These are phyloP conservation scores for Diaporthe destruens DNA, from an alignment of 2,329 filamentous ascomycete species.

Conservation along the genomic window DNA sequence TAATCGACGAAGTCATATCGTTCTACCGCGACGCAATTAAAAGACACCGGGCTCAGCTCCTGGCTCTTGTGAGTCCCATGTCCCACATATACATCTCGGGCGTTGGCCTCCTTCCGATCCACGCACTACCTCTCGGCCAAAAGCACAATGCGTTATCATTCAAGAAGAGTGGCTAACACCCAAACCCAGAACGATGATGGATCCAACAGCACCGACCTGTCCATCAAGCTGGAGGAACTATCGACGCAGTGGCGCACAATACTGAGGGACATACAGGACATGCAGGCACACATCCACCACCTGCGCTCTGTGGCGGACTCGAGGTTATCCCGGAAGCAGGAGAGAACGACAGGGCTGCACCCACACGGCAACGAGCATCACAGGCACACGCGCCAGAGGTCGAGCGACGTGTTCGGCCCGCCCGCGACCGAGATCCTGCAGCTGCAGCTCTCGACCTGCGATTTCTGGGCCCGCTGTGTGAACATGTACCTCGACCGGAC, in stretches of 20 bases:
- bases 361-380: slow-evolving; percentile 6
- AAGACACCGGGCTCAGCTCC: slow-evolving; percentile 37
- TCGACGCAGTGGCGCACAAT: slow-evolving; percentile 39
- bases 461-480: slow-evolving; percentile 41
- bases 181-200: slow-evolving; percentile 39
- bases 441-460: slow-evolving; percentile 41
- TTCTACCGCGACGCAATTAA: slow-evolving; percentile 41
- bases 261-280: slow-evolving; percentile 32
- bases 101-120: not conserved
- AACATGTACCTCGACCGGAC: slow-evolving; percentile 41
- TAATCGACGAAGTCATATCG: slow-evolving; percentile 40
- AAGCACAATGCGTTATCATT: too few relatives aligned
- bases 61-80: slow-evolving; percentile 33
- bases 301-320: slow-evolving; percentile 35
- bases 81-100: not conserved
- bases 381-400: slow-evolving; percentile 40
- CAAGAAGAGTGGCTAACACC: not conserved
- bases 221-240: slow-evolving; percentile 39
- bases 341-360: not conserved
- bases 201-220: slow-evolving; percentile 33
- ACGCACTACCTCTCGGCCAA: too few relatives aligned
- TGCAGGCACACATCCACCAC: slow-evolving; percentile 36
- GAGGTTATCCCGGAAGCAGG: not conserved
- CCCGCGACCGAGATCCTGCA: slow-evolving; percentile 39
- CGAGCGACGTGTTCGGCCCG: slow-evolving; percentile 40